Evolutionary conservation across 768 basidiomycete species (phyloP).

Genomic region (Postia placenta): DNA sequence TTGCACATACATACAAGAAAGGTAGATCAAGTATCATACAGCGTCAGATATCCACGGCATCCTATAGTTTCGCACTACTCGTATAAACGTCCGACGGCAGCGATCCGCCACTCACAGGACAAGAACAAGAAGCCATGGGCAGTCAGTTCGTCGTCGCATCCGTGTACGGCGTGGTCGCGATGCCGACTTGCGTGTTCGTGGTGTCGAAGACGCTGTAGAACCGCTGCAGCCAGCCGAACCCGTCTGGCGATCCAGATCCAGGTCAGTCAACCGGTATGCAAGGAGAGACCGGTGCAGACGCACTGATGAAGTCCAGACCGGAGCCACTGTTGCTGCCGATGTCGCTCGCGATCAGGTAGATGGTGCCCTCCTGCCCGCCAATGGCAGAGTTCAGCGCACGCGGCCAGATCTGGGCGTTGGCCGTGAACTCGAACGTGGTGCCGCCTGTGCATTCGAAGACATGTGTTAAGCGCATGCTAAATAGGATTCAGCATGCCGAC

Average conservation of each 20-base stretch:
- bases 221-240: constrained; percentile 53
- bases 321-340: constrained; percentile 43
- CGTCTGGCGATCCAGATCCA: too few relatives aligned
- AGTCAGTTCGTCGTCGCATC: constrained; percentile 26
- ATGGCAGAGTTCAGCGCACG: constrained; percentile 49
- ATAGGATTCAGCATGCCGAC: constrained; percentile 7
- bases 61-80: background rate
- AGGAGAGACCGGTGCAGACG: constrained; percentile 14
- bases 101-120: background rate
- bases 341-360: constrained; percentile 54
- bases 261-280: background rate
- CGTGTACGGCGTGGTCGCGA: constrained; percentile 29
- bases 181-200: constrained; percentile 25
- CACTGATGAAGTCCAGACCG: constrained; percentile 63
- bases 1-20: too few relatives aligned
- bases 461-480: background rate
- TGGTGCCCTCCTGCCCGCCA: constrained; percentile 43
- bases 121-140: background rate
- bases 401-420: constrained; percentile 70
- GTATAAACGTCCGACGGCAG: background rate
- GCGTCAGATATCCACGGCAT: background rate
- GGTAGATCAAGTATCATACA: background rate
- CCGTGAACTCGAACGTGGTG: constrained; percentile 47
- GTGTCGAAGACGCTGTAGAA: constrained; percentile 45
- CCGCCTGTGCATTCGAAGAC: constrained; percentile 17